Percentiles rank a stretch among this genome's conserved stretches.
Conservation (phyloP, 2,329 filamentous ascomycete species). For the Fusarium denticulatum region DNA sequence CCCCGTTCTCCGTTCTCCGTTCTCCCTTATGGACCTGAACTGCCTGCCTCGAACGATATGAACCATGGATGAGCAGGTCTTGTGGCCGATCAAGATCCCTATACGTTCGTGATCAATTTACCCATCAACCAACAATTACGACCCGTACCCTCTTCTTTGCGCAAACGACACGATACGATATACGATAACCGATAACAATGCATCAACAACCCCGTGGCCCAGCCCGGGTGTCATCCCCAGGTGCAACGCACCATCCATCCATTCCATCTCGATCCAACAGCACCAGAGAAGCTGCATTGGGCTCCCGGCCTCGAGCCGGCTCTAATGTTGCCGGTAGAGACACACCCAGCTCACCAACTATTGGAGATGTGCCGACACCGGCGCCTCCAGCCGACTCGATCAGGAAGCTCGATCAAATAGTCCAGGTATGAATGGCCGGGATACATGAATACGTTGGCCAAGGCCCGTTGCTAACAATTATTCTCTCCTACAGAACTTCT, state of each 20-base stretch:
- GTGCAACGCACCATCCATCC: slow-evolving; percentile 72
- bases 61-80: slow-evolving; percentile 50
- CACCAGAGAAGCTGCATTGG: slow-evolving; percentile 68
- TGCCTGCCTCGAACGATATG: slow-evolving; percentile 36
- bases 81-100: slow-evolving; percentile 46
- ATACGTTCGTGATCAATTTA: slow-evolving; percentile 44
- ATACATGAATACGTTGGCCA: not conserved
- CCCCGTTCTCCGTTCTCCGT: slow-evolving; percentile 1
- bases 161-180: slow-evolving; percentile 1
- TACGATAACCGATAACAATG: slow-evolving; percentile 62
- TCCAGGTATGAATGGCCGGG: slow-evolving; percentile 70
- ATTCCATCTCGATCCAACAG: slow-evolving; percentile 80
- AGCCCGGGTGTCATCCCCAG: slow-evolving; percentile 77
- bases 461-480: slow-evolving; percentile 17
- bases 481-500: slow-evolving; percentile 77
- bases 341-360: slow-evolving; percentile 59
- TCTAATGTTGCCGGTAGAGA: slow-evolving; percentile 57
- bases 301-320: slow-evolving; percentile 54
- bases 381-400: slow-evolving; percentile 72
- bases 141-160: not conserved
- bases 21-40: not conserved
- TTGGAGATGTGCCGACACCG: slow-evolving; percentile 53
- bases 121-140: slow-evolving; percentile 16
- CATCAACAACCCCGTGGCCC: slow-evolving; percentile 88
- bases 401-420: slow-evolving; percentile 90